Evolutionary conservation across 2,329 filamentous ascomycete species (phyloP).

Genomic region (Penicillium oxalicum): DNA sequence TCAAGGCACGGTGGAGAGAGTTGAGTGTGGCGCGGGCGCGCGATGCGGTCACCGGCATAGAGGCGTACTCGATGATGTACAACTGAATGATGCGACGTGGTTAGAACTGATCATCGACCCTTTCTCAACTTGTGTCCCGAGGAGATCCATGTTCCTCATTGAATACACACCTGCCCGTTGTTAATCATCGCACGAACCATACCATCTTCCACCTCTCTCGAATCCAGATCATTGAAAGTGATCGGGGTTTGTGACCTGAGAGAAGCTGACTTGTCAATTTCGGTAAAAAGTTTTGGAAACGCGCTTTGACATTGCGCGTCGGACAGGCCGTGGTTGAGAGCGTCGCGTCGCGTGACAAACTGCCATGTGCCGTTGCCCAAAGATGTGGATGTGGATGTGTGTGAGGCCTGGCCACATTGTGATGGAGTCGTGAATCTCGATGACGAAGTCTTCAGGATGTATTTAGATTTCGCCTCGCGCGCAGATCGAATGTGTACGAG

Average conservation of each 20-base stretch:
- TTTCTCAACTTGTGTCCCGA: neutral
- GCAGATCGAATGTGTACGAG: conserved; percentile 15
- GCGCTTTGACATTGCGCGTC: conserved; percentile 34
- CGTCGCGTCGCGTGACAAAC: conserved; percentile 31
- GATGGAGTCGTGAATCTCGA: neutral
- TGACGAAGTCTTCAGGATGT: conserved; percentile 18
- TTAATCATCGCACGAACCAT: conserved; percentile 35
- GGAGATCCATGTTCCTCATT: neutral
- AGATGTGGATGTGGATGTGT: neutral
- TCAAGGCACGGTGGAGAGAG: conserved; percentile 45
- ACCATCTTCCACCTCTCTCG: conserved; percentile 27
- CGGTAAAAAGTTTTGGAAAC: conserved; percentile 37
- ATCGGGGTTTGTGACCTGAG: conserved; percentile 21
- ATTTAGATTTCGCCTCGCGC: conserved; percentile 15
- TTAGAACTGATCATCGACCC: neutral
- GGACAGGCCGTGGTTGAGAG: conserved; percentile 33
- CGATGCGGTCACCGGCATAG: conserved; percentile 30
- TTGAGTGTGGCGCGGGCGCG: conserved; percentile 42
- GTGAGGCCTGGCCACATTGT: conserved; percentile 1
- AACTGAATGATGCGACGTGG: conserved; percentile 19
- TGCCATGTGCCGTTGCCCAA: conserved; percentile 21
- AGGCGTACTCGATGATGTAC: conserved; percentile 33
- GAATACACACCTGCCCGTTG: conserved; percentile 30
- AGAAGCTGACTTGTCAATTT: conserved; percentile 30
- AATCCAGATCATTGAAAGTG: conserved; percentile 32